Conservation (phyloP, 2,329 filamentous ascomycete species). For the Aureobasidium sp. region DNA sequence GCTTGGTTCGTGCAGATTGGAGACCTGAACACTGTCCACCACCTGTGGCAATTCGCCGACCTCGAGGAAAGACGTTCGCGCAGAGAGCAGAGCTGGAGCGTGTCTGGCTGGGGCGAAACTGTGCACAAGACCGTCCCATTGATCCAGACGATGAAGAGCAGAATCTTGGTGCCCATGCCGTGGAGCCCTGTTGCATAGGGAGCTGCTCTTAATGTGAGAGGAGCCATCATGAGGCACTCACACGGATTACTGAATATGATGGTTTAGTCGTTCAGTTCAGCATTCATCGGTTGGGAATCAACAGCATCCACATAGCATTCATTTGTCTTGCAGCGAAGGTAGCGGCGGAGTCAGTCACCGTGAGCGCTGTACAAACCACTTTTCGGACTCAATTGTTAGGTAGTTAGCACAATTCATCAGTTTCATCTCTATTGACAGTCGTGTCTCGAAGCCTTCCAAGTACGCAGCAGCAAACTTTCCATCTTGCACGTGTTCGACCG, state of each 20-base stretch:
- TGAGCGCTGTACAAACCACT: background rate
- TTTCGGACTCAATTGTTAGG: background rate
- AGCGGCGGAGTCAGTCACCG: background rate
- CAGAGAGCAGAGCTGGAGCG: constrained; percentile 89
- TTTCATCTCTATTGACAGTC: background rate
- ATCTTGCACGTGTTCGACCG: background rate
- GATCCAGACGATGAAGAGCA: constrained; percentile 93
- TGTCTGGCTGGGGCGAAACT: constrained; percentile 93
- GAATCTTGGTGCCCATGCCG: constrained; percentile 86
- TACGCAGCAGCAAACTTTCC: background rate
- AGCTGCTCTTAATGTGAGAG: background rate
- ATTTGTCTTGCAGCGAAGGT: background rate
- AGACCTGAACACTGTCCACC: constrained; percentile 94
- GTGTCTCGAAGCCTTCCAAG: background rate
- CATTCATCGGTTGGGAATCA: constrained; percentile 5
- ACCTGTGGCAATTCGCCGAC: constrained; percentile 97
- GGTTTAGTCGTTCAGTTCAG: background rate
- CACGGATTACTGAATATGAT: background rate
- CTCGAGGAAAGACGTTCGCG: constrained; percentile 85
- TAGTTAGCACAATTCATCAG: background rate
- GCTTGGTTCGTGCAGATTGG: constrained; percentile 99
- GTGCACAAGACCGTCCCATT: constrained; percentile 98
- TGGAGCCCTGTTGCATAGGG: constrained; percentile 64
- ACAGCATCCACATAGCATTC: constrained; percentile 8
- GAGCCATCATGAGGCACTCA: background rate